A percentile compares a stretch with the other conserved stretches of the same genome.
phyloP scores from a whole-genome alignment of 805 yeast species.

The Zygosaccharomyces lentus region DNA sequence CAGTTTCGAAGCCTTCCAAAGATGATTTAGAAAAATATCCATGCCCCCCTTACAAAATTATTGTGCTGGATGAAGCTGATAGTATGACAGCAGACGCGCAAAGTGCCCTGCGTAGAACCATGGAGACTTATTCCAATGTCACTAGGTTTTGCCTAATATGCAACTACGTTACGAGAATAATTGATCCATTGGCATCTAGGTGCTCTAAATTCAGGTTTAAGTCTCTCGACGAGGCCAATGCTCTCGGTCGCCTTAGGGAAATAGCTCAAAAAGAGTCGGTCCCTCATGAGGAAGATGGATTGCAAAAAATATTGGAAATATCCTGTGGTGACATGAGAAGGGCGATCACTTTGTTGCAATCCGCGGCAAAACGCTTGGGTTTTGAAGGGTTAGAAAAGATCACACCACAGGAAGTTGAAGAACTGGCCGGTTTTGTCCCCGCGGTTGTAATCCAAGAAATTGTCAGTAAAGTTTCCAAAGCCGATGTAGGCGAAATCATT shows the following conservation, averaged over 20 bases:
- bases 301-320: constrained; percentile 61
- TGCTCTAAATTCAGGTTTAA: constrained; percentile 93
- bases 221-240: constrained; percentile 65
- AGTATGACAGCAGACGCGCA: constrained; percentile 98
- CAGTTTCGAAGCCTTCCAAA: constrained; percentile 73
- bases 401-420: constrained; percentile 49
- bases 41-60: constrained; percentile 93
- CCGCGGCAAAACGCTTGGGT: constrained; percentile 59
- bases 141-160: constrained; percentile 94
- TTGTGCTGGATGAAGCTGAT: constrained; percentile 92
- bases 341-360: constrained; percentile 86
- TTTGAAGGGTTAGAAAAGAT: constrained; percentile 36
- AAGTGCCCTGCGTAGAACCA: constrained; percentile 87
- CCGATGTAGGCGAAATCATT: constrained; percentile 36
- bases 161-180: constrained; percentile 93
- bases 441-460: constrained; percentile 42
- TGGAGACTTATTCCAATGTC: constrained; percentile 84
- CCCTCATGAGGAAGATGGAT: constrained; percentile 45
- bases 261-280: constrained; percentile 51
- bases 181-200: constrained; percentile 93
- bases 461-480: constrained; percentile 36
- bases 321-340: constrained; percentile 89
- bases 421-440: constrained; percentile 75
- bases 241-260: constrained; percentile 59
- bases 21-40: constrained; percentile 74